Evolutionary conservation across 169 alveolate genomes (phyloP).

Genomic region (Eimeria brunetti): DNA sequence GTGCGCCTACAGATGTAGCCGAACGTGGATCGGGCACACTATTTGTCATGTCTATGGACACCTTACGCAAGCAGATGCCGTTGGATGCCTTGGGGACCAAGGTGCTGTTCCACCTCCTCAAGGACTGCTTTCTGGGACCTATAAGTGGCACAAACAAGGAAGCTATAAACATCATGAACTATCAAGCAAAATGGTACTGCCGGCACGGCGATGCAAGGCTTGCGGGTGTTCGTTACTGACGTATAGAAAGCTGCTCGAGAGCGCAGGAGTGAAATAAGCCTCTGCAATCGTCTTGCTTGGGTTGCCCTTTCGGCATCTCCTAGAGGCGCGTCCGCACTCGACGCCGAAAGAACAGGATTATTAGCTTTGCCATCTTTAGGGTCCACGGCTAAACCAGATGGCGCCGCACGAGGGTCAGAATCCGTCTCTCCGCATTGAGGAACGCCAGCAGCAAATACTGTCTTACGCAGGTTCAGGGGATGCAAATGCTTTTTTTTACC

Average conservation of each 20-base stretch:
- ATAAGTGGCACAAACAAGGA: background rate
- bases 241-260: conserved; percentile 44
- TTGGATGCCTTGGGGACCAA: conserved; percentile 70
- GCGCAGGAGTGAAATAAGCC: conserved; percentile 43
- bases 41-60: background rate
- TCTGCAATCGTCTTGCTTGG: conserved; percentile 29
- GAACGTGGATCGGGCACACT: background rate
- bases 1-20: conserved; percentile 10
- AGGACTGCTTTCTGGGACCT: conserved; percentile 34
- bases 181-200: background rate
- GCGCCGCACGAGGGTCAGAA: background rate
- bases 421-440: background rate
- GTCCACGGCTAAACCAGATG: background rate
- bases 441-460: background rate
- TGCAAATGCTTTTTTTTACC: background rate
- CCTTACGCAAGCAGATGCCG: conserved; percentile 65
- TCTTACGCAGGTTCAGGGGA: too few species aligned
- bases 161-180: background rate
- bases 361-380: background rate
- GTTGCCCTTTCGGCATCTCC: background rate
- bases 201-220: background rate
- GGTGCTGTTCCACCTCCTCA: conserved; percentile 34
- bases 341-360: background rate
- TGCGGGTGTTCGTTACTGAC: background rate
- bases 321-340: background rate